A percentile compares a stretch with the other conserved stretches of the same genome.
phyloP scores from a whole-genome alignment of 306 rosid genomes.

The Boehmeria nivea region DNA sequence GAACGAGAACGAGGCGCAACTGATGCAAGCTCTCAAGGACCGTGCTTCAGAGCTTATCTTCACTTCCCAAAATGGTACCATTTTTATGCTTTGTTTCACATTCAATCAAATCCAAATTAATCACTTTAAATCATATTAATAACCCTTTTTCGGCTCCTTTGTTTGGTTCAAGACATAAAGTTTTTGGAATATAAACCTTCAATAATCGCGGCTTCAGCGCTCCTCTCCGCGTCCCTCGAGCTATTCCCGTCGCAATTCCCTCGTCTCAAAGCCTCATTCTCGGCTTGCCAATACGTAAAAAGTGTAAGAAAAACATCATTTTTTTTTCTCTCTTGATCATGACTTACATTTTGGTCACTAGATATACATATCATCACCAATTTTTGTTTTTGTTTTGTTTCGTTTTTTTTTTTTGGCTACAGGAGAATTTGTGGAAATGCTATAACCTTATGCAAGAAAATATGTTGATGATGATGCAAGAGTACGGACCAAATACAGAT shows the following conservation, averaged over 20 bases:
- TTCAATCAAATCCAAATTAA: too few relatives aligned
- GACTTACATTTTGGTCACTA: too few relatives aligned
- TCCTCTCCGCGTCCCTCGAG: conserved; percentile 43
- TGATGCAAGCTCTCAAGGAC: conserved; percentile 38
- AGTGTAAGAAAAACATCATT: conserved; percentile 31
- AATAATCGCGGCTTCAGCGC: conserved; percentile 57
- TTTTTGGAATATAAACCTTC: conserved; percentile 58
- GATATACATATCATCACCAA: too few relatives aligned
- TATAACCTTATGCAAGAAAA: conserved; percentile 36
- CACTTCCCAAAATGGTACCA: conserved; percentile 52
- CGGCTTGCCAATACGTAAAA: conserved; percentile 39
- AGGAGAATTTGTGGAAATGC: conserved; percentile 53
- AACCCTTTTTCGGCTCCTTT: too few relatives aligned
- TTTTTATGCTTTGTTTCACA: background rate
- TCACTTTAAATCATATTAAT: too few relatives aligned
- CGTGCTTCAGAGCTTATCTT: conserved; percentile 59
- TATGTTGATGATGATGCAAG: conserved; percentile 17
- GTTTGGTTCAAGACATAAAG: conserved; percentile 41
- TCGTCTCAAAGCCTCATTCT: conserved; percentile 34
- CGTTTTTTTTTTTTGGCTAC: background rate
- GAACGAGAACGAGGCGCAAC: conserved; percentile 35
- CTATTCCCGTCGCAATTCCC: conserved; percentile 36
- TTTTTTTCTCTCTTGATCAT: background rate
- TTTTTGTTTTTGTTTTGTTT: background rate
- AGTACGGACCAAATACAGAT: conserved; percentile 22